Evolutionary conservation across 306 rosid species (phyloP).

Genomic region (Prunus persica): Prunus_persica_NCBIv2 NC_034015.1:15715001-15715500

Average conservation of each 20-base stretch:
- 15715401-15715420: constrained; percentile 84
- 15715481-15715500: constrained; percentile 50
- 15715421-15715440: constrained; percentile 52
- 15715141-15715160: constrained; percentile 65
- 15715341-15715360: constrained; percentile 59
- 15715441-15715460: constrained; percentile 64
- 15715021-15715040: constrained; percentile 64
- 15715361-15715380: constrained; percentile 59
- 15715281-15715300: constrained; percentile 59
- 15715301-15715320: constrained; percentile 66
- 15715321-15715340: constrained; percentile 67
- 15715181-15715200: constrained; percentile 43
- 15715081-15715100: constrained; percentile 65
- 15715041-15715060: constrained; percentile 55
- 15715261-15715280: constrained; percentile 60
- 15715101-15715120: constrained; percentile 86
- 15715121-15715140: constrained; percentile 66
- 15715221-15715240: constrained; percentile 57
- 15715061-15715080: constrained; percentile 56
- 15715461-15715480: constrained; percentile 46
- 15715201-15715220: constrained; percentile 81
- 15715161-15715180: constrained; percentile 57
- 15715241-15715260: constrained; percentile 61
- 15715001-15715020: constrained; percentile 66
- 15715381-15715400: constrained; percentile 46